Conservation (phyloP, 2,329 filamentous ascomycete genomes). For the Alternaria hordeiaustralica region DNA sequence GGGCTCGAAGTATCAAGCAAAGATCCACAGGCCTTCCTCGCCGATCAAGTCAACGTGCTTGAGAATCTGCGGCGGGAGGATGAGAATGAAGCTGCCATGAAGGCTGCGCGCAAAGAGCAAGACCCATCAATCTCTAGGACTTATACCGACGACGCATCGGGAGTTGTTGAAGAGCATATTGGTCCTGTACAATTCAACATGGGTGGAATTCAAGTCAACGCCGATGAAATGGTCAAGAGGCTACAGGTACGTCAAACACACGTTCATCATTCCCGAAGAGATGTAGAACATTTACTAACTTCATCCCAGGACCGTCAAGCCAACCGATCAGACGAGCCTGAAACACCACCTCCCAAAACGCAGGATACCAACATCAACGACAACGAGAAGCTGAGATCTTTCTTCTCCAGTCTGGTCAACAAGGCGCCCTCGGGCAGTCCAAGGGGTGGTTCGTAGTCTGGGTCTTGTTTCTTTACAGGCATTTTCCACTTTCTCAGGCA, state of each 20-base stretch:
- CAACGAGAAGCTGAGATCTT: conserved; percentile 49
- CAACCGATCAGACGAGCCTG: conserved; percentile 37
- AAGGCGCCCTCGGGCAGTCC: conserved; percentile 39
- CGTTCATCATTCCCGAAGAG: not conserved
- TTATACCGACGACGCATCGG: conserved; percentile 38
- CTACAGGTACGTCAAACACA: conserved; percentile 68
- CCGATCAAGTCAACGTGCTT: conserved; percentile 75
- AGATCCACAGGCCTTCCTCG: conserved; percentile 79
- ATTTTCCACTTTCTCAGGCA: not conserved
- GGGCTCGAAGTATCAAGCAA: conserved; percentile 69
- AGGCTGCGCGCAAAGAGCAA: conserved; percentile 45
- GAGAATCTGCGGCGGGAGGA: conserved; percentile 69
- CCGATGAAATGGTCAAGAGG: conserved; percentile 88
- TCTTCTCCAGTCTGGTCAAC: conserved; percentile 49
- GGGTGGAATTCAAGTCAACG: conserved; percentile 94
- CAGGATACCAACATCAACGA: conserved; percentile 44
- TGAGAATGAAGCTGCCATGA: conserved; percentile 59
- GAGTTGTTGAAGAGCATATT: conserved; percentile 68
- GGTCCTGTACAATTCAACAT: conserved; percentile 98
- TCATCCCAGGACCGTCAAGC: conserved; percentile 46
- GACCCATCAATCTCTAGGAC: conserved; percentile 28
- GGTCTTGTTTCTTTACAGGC: not conserved
- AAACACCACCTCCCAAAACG: conserved; percentile 31
- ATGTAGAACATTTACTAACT: conserved; percentile 13
- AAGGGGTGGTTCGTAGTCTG: conserved; percentile 17